These are phyloP conservation scores for Gnomoniopsis sp. DNA, from an alignment of 2,329 filamentous ascomycete species.

Conservation along the genomic window DNA sequence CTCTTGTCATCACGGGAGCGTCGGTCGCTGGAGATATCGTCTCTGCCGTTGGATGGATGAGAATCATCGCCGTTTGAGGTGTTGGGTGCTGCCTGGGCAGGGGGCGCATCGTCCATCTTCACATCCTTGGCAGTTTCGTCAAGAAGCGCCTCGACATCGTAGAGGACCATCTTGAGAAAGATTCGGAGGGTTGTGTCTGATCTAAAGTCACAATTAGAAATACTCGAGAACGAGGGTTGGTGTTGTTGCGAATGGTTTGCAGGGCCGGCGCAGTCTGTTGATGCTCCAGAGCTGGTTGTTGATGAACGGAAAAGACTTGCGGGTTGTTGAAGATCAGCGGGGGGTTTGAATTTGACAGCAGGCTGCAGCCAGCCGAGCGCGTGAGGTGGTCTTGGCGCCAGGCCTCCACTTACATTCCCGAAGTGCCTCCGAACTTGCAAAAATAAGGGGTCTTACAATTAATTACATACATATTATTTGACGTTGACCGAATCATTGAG, in stretches of 20 bases:
- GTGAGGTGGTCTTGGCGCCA: neutral
- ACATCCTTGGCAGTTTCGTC: slow-evolving; percentile 72
- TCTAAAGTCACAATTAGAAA: neutral
- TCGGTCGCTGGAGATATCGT: slow-evolving; percentile 43
- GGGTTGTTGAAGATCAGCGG: neutral
- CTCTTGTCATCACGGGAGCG: slow-evolving; percentile 22
- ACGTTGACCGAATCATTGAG: no score
- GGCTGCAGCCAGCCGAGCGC: no score
- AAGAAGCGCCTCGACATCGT: slow-evolving; percentile 86
- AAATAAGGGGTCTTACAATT: neutral
- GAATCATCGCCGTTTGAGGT: slow-evolving; percentile 55
- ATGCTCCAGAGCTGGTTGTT: neutral
- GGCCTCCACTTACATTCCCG: neutral
- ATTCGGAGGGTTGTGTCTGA: neutral
- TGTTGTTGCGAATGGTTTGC: neutral
- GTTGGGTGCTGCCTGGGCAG: slow-evolving; percentile 23
- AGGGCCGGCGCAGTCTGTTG: slow-evolving; percentile 2
- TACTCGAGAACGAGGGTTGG: neutral
- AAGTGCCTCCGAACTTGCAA: neutral
- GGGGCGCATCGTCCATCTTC: slow-evolving; percentile 31
- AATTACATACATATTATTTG: no score
- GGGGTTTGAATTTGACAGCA: slow-evolving; percentile 1
- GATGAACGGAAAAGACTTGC: neutral
- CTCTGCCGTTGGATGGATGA: slow-evolving; percentile 49
- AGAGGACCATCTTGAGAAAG: slow-evolving; percentile 53